Base-by-base conservation (phyloP, 345 rosid genomes). In the Bruguiera parviflora region DNA sequence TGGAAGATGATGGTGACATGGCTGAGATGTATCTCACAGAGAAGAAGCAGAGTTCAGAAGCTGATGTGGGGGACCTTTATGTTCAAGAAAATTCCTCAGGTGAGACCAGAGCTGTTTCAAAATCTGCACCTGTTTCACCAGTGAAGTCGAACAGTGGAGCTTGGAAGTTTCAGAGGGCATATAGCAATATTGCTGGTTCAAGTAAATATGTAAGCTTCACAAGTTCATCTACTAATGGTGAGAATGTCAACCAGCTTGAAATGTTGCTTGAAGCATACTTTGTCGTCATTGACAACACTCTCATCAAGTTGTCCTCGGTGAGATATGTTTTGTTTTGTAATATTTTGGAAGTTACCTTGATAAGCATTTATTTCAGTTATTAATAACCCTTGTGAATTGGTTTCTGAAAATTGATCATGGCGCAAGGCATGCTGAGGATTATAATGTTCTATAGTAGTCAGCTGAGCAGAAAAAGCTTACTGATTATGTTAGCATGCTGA, bases 1-100 rank as follows among this genome's bases (percentile, higher is more conserved):
- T 91, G 97, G 97, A 94, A 71, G 98, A 94, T 80, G 99, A 95
- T 68, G 95, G 88, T 56, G 99, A 95, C 77, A 95, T 95, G 99
- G 99, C 97, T 75, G 96, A 88, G 84, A 91, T 95, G 99, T 85
- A 95, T 76, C 88, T 95, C 56, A 91, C 99, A 0, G 97, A 95
- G 82, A 95, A 95, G 78, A 95, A 87, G 75, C 85, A 76, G 77
- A 86, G 85, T 77, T 73, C 67, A 28, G 96, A 94, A 75, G 89
- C 84, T 81, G 83, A 80, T 80, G 82, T 80, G 25, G 78, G 63
- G 43, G 92, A 87, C 32, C 53, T 79, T 62, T 39, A 78, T 65
- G 68, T 73, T 74, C 85, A 81, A 64, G 74, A 72, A 25, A 78
- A 84, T 32, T 68, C 67, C 33, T 78, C 79, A 27, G 78, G 65